phyloP scores from a whole-genome alignment of 106 monocot genomes.

The Xerophyta viscosa region DNA sequence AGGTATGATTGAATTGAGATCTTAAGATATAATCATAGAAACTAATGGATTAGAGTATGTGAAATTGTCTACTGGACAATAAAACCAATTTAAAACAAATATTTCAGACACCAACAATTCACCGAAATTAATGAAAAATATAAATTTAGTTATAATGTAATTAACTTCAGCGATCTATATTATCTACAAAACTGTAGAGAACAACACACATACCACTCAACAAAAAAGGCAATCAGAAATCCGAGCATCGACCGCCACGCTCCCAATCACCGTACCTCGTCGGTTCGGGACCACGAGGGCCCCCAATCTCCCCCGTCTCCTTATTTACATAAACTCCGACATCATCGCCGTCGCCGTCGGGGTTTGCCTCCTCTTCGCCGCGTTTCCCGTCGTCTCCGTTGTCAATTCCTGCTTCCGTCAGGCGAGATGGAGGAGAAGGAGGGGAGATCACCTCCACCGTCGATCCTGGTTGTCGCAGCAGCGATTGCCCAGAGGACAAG shows the following conservation, averaged over 20 bases:
- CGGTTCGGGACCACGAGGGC: conserved; percentile 82
- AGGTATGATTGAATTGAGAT: too few species aligned
- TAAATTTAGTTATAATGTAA: too few species aligned
- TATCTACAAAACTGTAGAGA: too few species aligned
- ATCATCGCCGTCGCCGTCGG: conserved; percentile 10
- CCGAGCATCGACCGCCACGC: conserved; percentile 64
- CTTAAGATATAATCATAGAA: too few species aligned
- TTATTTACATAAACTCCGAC: conserved; percentile 44
- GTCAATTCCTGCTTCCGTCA: neutral
- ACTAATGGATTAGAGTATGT: too few species aligned
- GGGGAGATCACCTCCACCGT: conserved; percentile 1
- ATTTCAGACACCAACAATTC: too few species aligned
- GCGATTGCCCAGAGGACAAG: neutral
- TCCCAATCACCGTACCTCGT: conserved; percentile 89
- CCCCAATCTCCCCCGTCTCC: conserved; percentile 62
- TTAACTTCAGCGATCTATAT: too few species aligned
- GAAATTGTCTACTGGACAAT: too few species aligned
- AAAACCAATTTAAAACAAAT: too few species aligned
- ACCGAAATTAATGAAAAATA: too few species aligned
- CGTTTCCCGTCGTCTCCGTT: neutral
- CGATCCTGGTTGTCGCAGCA: neutral
- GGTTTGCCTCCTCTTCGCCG: neutral
- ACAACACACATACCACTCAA: too few species aligned
- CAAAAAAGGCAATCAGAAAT: conserved; percentile 38
- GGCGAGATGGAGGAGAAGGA: neutral